Evolutionary conservation across 2,329 filamentous ascomycete genomes (phyloP).

Genomic region (Ophiostoma perfectum): DNA sequence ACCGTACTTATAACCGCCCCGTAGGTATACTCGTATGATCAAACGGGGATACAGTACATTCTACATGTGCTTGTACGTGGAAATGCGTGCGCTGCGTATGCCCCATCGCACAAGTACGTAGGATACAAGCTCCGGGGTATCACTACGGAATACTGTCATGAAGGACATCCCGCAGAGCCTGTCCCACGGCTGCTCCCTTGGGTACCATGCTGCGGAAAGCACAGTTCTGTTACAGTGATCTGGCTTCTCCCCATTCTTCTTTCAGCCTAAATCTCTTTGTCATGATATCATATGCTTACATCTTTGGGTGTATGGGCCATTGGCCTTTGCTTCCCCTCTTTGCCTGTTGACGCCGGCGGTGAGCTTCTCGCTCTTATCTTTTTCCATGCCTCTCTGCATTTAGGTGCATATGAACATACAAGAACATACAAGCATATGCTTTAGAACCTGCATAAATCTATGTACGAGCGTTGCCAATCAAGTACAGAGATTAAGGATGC

Average conservation of each 20-base stretch:
- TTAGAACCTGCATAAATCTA: neutral
- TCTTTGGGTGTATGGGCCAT: neutral
- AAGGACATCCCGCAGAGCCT: neutral
- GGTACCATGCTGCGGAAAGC: neutral
- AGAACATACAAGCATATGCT: neutral
- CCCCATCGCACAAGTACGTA: too few relatives aligned
- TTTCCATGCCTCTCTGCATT: neutral
- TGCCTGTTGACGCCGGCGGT: constrained; percentile 1
- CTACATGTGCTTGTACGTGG: too few relatives aligned
- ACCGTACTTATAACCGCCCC: too few relatives aligned
- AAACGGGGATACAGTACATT: too few relatives aligned
- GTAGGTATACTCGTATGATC: too few relatives aligned
- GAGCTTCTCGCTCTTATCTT: neutral
- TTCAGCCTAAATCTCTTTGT: constrained; percentile 7
- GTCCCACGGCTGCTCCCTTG: constrained; percentile 5
- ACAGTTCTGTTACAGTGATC: neutral
- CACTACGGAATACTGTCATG: neutral
- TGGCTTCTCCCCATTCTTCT: neutral
- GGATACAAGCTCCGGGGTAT: too few relatives aligned
- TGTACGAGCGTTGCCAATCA: neutral
- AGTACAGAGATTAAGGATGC: neutral
- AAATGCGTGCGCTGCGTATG: too few relatives aligned
- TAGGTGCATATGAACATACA: neutral
- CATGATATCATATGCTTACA: constrained; percentile 3
- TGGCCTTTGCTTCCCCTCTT: neutral